Percentiles rank a stretch among this genome's conserved stretches.
Conservation (phyloP, 352 stramenopile species). For the Globisporangium spinosum region DNA sequence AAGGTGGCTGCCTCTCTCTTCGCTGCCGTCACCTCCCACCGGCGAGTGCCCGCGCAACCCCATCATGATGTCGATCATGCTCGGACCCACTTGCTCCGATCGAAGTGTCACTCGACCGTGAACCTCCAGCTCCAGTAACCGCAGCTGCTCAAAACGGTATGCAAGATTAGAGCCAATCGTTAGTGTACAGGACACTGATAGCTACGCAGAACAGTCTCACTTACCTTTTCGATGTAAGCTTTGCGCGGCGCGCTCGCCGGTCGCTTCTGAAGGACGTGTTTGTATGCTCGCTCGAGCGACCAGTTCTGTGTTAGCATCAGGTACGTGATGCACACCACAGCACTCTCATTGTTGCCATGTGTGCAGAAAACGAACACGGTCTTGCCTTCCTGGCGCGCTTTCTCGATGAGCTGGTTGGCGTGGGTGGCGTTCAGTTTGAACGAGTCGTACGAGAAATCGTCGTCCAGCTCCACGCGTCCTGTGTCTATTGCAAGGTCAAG, state of each 20-base stretch:
- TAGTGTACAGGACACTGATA: background rate
- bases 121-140: conserved; percentile 47
- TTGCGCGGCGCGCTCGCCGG: conserved; percentile 58
- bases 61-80: conserved; percentile 77
- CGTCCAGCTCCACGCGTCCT: conserved; percentile 54
- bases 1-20: conserved; percentile 44
- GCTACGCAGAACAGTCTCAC: too few relatives aligned
- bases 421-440: conserved; percentile 41
- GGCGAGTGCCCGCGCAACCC: conserved; percentile 43
- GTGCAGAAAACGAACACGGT: conserved; percentile 73
- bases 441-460: conserved; percentile 56
- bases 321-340: conserved; percentile 63
- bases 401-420: conserved; percentile 47
- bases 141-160: conserved; percentile 29
- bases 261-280: conserved; percentile 54
- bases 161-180: conserved; percentile 4
- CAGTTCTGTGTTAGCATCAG: conserved; percentile 57
- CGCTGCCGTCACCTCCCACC: conserved; percentile 25
- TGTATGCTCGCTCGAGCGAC: conserved; percentile 59
- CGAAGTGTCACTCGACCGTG: conserved; percentile 60
- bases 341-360: conserved; percentile 67
- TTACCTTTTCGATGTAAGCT: conserved; percentile 62
- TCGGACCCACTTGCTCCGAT: conserved; percentile 55
- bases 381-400: conserved; percentile 32
- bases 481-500: conserved; percentile 28